Base-by-base conservation (phyloP, 2,329 filamentous ascomycete species). In the Pyrenophora tritici-repentis region DNA sequence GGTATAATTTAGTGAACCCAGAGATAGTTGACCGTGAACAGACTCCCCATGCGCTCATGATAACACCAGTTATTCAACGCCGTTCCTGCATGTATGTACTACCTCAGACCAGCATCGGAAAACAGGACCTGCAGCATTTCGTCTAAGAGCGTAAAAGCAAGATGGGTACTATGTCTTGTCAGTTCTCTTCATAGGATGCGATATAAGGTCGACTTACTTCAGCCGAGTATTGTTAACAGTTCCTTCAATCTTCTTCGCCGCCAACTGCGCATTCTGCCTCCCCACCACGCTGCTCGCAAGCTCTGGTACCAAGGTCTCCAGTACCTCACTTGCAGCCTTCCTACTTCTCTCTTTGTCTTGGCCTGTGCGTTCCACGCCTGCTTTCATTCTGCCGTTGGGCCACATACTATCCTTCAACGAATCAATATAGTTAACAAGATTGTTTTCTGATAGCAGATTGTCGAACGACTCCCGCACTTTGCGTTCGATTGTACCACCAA, bases 401-500 rank as follows among this genome's bases (percentile, higher is more conserved):
- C 92, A 97, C 80, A 97, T 84, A 8, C 77, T 85, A 45, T 89
- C 86, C 59, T 84, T 87, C n/a, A 93, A 73, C 48, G 90, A 76
- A 18, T 82, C 80, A 29, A 97, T 80, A 68, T 94, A 96, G 49
- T 83, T 84, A 35, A 93, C 78, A 8, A 97, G 76, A 3, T 86
- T 86, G 16, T 94, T 89, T 59, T 97, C 92, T 51, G 90, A 85
- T 0, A 90, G 77, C 1, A 95, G 77, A 36, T 82, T 79, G 59
- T 86, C 87, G 35, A 91, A 87, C 46, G 86, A 89, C 53, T 99
- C 94, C 16, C 94, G 86, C 24, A 97, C 89, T 73, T 96, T 97
- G 53, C 92, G 87, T 76, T 99, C 94, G 56, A 99, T 95, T 0
- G 94, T 97, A 17, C 94, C 93, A 12, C 94, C 94, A 1, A 99